phyloP scores from a whole-genome alignment of 306 rosid species.

The Cucurbita maxima region DNA sequence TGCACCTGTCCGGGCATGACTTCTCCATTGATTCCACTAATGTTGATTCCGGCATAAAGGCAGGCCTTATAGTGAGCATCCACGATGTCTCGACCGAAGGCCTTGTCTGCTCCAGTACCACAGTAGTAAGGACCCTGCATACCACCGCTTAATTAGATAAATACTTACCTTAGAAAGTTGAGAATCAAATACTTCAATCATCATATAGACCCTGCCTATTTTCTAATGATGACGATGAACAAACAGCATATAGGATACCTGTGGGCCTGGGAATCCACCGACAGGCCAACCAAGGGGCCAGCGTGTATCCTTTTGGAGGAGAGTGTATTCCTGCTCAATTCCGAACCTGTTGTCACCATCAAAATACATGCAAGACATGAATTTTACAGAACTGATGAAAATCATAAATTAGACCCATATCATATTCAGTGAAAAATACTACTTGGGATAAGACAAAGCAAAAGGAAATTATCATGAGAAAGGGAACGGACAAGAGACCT shows the following conservation, averaged over 20 bases:
- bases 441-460: background rate
- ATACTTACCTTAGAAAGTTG: too few relatives aligned
- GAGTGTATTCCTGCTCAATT: slow-evolving; percentile 48
- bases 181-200: too few relatives aligned
- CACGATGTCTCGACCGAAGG: slow-evolving; percentile 39
- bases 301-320: slow-evolving; percentile 25
- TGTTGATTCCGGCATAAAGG: slow-evolving; percentile 35
- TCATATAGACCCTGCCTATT: too few relatives aligned
- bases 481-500: background rate
- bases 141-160: background rate
- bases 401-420: background rate
- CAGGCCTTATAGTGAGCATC: slow-evolving; percentile 46
- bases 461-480: background rate
- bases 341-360: slow-evolving; percentile 24
- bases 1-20: slow-evolving; percentile 49
- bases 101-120: slow-evolving; percentile 36
- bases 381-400: background rate
- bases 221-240: background rate
- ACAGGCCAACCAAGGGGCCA: slow-evolving; percentile 45
- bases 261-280: slow-evolving; percentile 45
- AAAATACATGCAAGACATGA: background rate
- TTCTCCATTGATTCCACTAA: slow-evolving; percentile 43
- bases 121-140: slow-evolving; percentile 46
- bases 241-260: slow-evolving; percentile 15
- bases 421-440: background rate